Conservation (phyloP, 306 rosid genomes). For the Vigna hirtella region DNA sequence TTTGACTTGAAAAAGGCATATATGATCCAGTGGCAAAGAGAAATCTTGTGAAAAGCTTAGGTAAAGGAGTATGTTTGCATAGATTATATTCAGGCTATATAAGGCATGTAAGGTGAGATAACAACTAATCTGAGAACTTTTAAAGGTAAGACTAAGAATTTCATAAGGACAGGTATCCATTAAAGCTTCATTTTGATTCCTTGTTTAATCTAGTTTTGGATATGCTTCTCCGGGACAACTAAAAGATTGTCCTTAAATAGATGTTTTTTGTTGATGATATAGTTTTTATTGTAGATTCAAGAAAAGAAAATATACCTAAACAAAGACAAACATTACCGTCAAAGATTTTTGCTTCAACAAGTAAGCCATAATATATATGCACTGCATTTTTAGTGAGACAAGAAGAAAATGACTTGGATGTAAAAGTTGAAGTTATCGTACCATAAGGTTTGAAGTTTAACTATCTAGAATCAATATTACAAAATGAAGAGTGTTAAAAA, state of each 20-base stretch:
- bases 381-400: not conserved
- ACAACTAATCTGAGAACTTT: not conserved
- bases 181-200: not conserved
- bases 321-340: not conserved
- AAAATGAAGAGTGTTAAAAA: not conserved
- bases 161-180: not conserved
- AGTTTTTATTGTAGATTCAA: not conserved
- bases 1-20: no score
- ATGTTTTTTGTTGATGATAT: not conserved
- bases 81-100: not conserved
- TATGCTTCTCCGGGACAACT: not conserved
- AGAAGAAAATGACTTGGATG: not conserved
- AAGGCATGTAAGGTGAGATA: not conserved
- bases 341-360: not conserved
- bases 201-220: not conserved
- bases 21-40: no score
- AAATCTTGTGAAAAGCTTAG: not conserved
- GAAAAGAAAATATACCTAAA: not conserved
- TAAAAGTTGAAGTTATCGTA: not conserved
- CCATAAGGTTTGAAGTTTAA: not conserved
- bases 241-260: not conserved
- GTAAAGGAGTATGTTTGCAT: not conserved
- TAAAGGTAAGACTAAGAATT: not conserved
- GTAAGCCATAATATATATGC: not conserved
- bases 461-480: not conserved